A percentile compares a stretch with the other conserved stretches of the same genome.
These are phyloP conservation scores for Crassisporium funariophilum DNA, from an alignment of 768 basidiomycete species.

Conservation along the genomic window DNA sequence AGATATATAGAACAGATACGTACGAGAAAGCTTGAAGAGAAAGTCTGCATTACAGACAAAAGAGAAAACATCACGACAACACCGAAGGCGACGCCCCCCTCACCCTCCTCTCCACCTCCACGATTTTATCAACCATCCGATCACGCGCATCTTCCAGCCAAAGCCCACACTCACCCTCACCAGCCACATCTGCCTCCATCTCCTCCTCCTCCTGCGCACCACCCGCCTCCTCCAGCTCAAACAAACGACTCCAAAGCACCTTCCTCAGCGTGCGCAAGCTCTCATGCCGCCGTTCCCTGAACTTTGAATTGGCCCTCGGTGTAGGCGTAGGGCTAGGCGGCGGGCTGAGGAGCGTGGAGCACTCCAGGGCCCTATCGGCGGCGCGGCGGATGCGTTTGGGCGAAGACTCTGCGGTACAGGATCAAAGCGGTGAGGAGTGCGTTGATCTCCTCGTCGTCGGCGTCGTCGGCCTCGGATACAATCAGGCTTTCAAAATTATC, in stretches of 20 bases:
- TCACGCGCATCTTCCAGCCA: constrained; percentile 75
- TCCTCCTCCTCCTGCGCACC: constrained; percentile 62
- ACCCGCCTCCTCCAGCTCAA: constrained; percentile 32
- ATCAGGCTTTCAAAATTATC: too few relatives aligned
- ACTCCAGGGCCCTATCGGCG: too few relatives aligned
- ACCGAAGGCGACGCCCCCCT: too few relatives aligned
- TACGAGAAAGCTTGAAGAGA: too few relatives aligned
- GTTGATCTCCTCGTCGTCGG: constrained; percentile 45
- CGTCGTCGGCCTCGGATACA: constrained; percentile 20
- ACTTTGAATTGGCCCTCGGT: constrained; percentile 10
- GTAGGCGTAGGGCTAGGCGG: constrained; percentile 55
- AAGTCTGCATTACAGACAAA: too few relatives aligned
- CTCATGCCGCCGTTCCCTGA: constrained; percentile 34
- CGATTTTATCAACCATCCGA: constrained; percentile 63
- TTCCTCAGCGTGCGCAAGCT: constrained; percentile 49
- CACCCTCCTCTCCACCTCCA: too few relatives aligned
- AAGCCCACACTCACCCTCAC: too few relatives aligned
- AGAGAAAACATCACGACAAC: too few relatives aligned
- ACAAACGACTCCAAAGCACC: constrained; percentile 53
- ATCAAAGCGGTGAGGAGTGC: constrained; percentile 60
- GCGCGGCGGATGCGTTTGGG: constrained; percentile 19
- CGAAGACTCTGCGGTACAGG: constrained; percentile 64
- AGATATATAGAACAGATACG: too few relatives aligned
- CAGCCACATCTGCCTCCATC: constrained; percentile 12
- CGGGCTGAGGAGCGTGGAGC: constrained; percentile 56